phyloP scores from a whole-genome alignment of 768 basidiomycete species.

The Phylloporus sp. region DNA sequence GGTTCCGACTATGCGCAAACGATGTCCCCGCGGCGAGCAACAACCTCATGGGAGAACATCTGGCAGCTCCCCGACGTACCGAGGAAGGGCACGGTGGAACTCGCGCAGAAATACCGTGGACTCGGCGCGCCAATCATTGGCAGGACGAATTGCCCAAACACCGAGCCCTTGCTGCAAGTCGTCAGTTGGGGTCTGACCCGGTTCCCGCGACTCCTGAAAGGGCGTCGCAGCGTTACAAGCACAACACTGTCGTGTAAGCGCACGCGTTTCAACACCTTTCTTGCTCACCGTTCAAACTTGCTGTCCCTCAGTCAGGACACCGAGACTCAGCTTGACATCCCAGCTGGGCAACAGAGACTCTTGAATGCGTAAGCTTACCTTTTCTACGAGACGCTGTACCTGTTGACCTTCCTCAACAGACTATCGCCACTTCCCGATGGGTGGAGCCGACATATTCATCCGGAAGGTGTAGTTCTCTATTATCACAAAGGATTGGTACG shows the following conservation, averaged over 20 bases:
- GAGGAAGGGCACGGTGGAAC: background rate
- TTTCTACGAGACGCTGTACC: background rate
- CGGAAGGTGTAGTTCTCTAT: slow-evolving; percentile 10
- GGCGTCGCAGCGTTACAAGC: slow-evolving; percentile 9
- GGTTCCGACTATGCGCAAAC: background rate
- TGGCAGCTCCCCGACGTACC: background rate
- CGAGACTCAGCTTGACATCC: background rate
- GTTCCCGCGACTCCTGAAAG: slow-evolving; percentile 4
- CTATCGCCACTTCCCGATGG: background rate
- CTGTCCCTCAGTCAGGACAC: background rate
- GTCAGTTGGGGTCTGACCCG: background rate
- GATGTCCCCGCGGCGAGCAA: background rate
- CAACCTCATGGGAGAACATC: background rate
- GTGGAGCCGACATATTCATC: slow-evolving; percentile 13
- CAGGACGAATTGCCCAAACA: background rate
- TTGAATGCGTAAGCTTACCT: slow-evolving; percentile 3
- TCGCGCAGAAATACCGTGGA: slow-evolving; percentile 8
- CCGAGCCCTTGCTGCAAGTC: background rate
- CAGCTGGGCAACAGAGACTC: slow-evolving; percentile 6
- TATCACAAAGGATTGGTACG: slow-evolving; percentile 12
- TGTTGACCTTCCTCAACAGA: background rate
- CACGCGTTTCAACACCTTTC: background rate
- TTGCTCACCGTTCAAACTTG: background rate
- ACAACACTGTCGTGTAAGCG: background rate
- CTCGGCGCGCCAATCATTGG: background rate